Evolutionary conservation across 2,329 filamentous ascomycete genomes (phyloP).

Genomic region (Verticillium tricorpus): DNA sequence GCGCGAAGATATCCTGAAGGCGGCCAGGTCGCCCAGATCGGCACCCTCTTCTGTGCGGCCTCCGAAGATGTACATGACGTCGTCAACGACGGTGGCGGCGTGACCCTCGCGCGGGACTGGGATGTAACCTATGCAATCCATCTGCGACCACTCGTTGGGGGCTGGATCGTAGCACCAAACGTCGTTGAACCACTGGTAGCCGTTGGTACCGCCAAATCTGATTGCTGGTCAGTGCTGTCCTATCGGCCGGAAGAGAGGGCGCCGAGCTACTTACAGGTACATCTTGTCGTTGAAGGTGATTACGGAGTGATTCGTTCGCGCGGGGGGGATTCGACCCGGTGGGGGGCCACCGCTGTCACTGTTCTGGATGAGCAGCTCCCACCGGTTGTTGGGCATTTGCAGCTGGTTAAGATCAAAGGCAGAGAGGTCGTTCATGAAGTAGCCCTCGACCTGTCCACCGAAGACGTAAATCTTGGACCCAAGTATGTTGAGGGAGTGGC

Average conservation of each 20-base stretch:
- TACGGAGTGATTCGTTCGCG: slow-evolving; percentile 90
- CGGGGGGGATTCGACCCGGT: slow-evolving; percentile 67
- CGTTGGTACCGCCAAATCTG: slow-evolving; percentile 97
- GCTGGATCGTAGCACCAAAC: slow-evolving; percentile 94
- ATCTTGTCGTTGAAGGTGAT: slow-evolving; percentile 90
- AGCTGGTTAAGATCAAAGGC: slow-evolving; percentile 95
- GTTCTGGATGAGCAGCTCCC: slow-evolving; percentile 86
- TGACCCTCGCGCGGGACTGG: slow-evolving; percentile 91
- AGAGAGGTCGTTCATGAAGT: slow-evolving; percentile 95
- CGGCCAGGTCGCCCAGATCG: slow-evolving; percentile 89
- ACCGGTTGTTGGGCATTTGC: slow-evolving; percentile 84
- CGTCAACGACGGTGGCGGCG: slow-evolving; percentile 86
- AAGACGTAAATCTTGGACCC: slow-evolving; percentile 98
- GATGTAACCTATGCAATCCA: slow-evolving; percentile 97
- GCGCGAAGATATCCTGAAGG: slow-evolving; percentile 68
- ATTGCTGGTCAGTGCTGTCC: neutral
- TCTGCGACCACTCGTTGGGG: slow-evolving; percentile 76
- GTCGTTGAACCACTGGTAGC: slow-evolving; percentile 96
- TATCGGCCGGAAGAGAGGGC: neutral
- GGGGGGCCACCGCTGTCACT: slow-evolving; percentile 57
- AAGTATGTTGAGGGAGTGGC: slow-evolving; percentile 92
- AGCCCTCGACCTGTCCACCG: slow-evolving; percentile 93
- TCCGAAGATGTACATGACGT: slow-evolving; percentile 99
- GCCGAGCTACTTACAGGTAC: slow-evolving; percentile 65
- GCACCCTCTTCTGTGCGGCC: slow-evolving; percentile 90